Base-by-base conservation (phyloP, 768 basidiomycete genomes). In the Suillus decipiens region DNA sequence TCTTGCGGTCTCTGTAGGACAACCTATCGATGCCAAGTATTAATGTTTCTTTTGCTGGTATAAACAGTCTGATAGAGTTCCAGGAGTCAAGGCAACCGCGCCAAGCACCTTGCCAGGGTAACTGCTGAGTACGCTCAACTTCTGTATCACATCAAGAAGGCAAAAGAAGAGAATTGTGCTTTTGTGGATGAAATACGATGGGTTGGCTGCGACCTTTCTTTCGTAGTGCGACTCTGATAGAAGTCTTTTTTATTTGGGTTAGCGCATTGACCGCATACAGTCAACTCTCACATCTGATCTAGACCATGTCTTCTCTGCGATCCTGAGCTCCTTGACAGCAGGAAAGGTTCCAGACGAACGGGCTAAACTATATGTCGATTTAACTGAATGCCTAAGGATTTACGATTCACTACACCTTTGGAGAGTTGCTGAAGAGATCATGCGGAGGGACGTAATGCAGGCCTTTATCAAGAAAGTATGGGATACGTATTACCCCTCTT, bases 111-210 rank as follows among this genome's bases (percentile, higher is more conserved):
- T 15, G 82, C 84, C 12, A 86, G 96, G 58, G 91, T 96, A 34
- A 93, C 95, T 15, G 82, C 87, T 10, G 97, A 98, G 75, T 99
- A 96, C 72, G 92, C 86, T 11, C 96, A 99, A 71, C 82, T 99
- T 22, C 81, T 95, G 31, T 99, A 99, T 73, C 92, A 97, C 67
- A 84, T 86, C 31, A 84, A 86, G 22, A 96, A 97, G 74, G 94
- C 96, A 12, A 81, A 84, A 7, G 77, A 78, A 11, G 91, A 95
- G 69, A 84, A 85, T 2, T 95, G 94, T 66, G 84, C 80, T 2
- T 95, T 93, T 66, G 87, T 96, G 3, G 84, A 89, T 61, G 89
- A 92, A 67, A 83, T 96, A 6, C 88, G 93, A 81, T 92, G 90
- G 85, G 96, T 98, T 72, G 74, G 80, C 82, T 63, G 72, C 66